Percentiles rank a stretch among this genome's conserved stretches.
Evolutionary conservation across 306 rosid genomes (phyloP).

Genomic region (Lathyrus oleraceus): DNA sequence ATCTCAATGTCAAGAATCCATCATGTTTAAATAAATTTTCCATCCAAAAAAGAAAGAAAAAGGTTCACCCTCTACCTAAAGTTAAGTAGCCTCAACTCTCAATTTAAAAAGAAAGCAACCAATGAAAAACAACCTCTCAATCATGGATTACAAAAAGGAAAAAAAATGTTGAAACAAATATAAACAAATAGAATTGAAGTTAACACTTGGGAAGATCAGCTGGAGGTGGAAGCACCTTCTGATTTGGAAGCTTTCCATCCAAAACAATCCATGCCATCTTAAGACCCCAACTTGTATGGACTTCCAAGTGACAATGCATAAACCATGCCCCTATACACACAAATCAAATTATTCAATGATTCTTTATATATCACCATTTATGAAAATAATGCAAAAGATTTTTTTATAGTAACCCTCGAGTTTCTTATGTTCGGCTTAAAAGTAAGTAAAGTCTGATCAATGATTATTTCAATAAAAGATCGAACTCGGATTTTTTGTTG

Average conservation of each 20-base stretch:
- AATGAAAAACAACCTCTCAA: neutral
- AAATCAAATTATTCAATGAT: no score
- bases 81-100: neutral
- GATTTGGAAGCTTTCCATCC: constrained; percentile 66
- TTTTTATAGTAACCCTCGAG: neutral
- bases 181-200: neutral
- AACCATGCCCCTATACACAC: constrained; percentile 65
- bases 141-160: neutral
- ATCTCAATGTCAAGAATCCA: neutral
- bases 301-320: constrained; percentile 74
- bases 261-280: constrained; percentile 77
- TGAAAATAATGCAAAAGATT: no score
- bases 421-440: no score
- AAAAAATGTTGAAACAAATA: constrained; percentile 2
- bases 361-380: no score
- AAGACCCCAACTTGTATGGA: constrained; percentile 75
- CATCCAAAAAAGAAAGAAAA: neutral
- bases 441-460: neutral
- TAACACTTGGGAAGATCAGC: constrained; percentile 65
- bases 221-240: constrained; percentile 68
- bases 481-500: neutral
- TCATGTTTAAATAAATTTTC: constrained; percentile 28
- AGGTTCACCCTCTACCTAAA: neutral
- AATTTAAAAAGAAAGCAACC: neutral
- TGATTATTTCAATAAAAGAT: neutral